Conservation (phyloP, 306 rosid genomes). For the Nissolia schottii region DNA sequence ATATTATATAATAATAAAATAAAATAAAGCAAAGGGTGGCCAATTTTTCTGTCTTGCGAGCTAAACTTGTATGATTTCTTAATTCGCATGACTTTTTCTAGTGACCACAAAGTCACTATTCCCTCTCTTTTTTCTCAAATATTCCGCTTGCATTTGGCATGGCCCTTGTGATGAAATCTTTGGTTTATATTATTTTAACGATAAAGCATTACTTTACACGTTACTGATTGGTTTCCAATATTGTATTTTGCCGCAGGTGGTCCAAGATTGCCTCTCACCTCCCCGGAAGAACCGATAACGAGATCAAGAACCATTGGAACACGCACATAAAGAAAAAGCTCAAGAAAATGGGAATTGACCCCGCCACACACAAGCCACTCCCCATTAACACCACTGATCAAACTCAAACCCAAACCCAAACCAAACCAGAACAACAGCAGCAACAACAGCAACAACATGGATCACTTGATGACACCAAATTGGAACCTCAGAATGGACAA, state of each 20-base stretch:
- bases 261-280: slow-evolving; percentile 78
- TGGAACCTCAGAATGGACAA: slow-evolving; percentile 25
- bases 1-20: too few species aligned
- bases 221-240: neutral
- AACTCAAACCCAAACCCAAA: slow-evolving; percentile 31
- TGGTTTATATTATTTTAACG: neutral
- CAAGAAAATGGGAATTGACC: slow-evolving; percentile 75
- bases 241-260: slow-evolving; percentile 42
- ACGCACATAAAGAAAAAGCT: slow-evolving; percentile 81
- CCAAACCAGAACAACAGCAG: slow-evolving; percentile 7
- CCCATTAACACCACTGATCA: slow-evolving; percentile 28
- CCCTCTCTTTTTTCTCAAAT: slow-evolving; percentile 17
- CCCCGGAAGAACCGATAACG: slow-evolving; percentile 83
- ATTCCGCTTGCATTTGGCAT: neutral
- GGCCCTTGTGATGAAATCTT: slow-evolving; percentile 7
- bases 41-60: slow-evolving; percentile 21
- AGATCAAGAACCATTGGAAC: slow-evolving; percentile 78
- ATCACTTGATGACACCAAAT: neutral
- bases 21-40: neutral
- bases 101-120: slow-evolving; percentile 15
- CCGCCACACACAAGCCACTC: slow-evolving; percentile 60
- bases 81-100: slow-evolving; percentile 17
- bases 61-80: slow-evolving; percentile 10
- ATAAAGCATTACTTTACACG: neutral
- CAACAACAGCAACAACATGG: slow-evolving; percentile 12